Percentiles rank a stretch among this genome's conserved stretches.
phyloP scores from a whole-genome alignment of 2,329 filamentous ascomycete genomes.

The Sclerotinia sclerotiorum region DNA sequence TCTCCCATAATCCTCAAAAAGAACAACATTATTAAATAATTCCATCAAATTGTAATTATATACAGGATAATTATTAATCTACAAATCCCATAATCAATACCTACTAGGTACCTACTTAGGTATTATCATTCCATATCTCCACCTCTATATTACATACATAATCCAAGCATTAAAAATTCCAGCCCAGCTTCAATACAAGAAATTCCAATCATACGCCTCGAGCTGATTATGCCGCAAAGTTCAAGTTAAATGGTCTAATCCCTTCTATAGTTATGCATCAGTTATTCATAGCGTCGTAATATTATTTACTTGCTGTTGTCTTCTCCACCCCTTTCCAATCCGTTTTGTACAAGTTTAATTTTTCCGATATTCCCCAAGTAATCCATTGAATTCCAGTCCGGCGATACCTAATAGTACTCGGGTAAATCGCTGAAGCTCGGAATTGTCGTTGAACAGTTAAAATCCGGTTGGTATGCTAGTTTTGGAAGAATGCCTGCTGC shows the following conservation, averaged over 20 bases:
- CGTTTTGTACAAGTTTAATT: neutral
- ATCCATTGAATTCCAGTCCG: neutral
- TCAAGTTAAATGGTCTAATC: neutral
- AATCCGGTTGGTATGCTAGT: constrained; percentile 69
- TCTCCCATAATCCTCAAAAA: no score
- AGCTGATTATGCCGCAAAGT: neutral
- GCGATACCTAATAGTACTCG: constrained; percentile 48
- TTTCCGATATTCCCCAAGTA: neutral
- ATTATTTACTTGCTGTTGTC: neutral
- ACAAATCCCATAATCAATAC: no score
- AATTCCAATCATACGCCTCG: neutral
- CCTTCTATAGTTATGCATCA: constrained; percentile 2
- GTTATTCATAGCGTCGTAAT: neutral
- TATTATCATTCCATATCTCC: no score
- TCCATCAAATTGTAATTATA: no score
- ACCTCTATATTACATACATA: no score
- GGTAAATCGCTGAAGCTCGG: constrained; percentile 54
- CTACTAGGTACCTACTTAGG: no score
- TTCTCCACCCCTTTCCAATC: neutral
- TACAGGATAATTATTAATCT: no score
- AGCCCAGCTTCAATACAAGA: neutral
- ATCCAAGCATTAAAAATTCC: neutral
- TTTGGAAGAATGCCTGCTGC: constrained; percentile 69
- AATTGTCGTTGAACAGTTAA: constrained; percentile 60
- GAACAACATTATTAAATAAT: no score